A percentile compares a stretch with the other conserved stretches of the same genome.
Evolutionary conservation across 257 asterid species (phyloP).

Genomic region (Ajuga chamaepitys): DNA sequence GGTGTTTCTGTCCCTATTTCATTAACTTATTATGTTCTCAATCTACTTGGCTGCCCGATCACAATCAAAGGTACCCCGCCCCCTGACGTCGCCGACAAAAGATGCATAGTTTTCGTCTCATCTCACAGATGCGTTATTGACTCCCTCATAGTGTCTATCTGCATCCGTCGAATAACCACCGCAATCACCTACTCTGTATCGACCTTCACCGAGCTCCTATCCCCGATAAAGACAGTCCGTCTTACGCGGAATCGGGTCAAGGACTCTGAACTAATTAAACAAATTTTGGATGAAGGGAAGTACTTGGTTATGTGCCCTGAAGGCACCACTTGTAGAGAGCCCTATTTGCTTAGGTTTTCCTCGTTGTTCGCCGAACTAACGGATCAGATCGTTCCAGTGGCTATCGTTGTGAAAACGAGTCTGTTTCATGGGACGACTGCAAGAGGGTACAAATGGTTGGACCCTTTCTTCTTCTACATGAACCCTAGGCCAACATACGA

Average conservation of each 20-base stretch:
- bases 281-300: background rate
- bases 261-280: constrained; percentile 20
- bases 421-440: constrained; percentile 34
- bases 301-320: constrained; percentile 24
- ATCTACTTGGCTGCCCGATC: background rate
- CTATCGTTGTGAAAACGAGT: background rate
- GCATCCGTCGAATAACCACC: constrained; percentile 16
- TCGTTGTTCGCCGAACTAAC: constrained; percentile 27
- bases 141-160: constrained; percentile 6
- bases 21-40: no score
- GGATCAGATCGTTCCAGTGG: constrained; percentile 30
- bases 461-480: constrained; percentile 30
- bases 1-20: background rate
- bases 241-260: constrained; percentile 12
- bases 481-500: constrained; percentile 29
- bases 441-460: constrained; percentile 34
- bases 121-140: constrained; percentile 20
- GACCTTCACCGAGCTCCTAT: background rate
- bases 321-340: constrained; percentile 36
- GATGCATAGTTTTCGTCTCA: constrained; percentile 19
- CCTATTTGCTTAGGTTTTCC: constrained; percentile 26
- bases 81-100: background rate
- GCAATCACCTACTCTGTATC: constrained; percentile 26
- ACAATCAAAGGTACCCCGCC: constrained; percentile 22
- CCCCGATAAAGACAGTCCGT: constrained; percentile 13